These are phyloP conservation scores for Hygrophoropsis aurantiaca DNA, from an alignment of 768 basidiomycete genomes.

Conservation along the genomic window DNA sequence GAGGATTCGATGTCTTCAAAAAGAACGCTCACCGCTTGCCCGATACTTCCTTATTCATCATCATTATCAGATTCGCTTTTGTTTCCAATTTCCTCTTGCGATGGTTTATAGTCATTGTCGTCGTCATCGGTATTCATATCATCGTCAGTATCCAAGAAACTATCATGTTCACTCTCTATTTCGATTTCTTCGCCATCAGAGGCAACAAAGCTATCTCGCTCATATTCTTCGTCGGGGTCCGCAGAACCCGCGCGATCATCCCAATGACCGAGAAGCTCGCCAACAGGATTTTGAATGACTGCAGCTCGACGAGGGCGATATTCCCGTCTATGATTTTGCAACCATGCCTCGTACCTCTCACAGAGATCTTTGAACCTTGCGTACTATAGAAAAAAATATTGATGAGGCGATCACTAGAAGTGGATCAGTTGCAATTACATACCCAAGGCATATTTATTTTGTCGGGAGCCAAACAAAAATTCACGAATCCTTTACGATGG, in stretches of 20 bases:
- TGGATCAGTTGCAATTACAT: slow-evolving; percentile 27
- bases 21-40: not conserved
- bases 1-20: not conserved
- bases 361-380: not conserved
- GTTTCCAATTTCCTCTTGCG: not conserved
- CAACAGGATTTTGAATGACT: not conserved
- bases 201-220: slow-evolving; percentile 8
- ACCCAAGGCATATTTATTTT: not conserved
- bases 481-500: slow-evolving; percentile 2
- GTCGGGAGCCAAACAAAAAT: slow-evolving; percentile 10
- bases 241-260: not conserved
- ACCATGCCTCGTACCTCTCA: not conserved
- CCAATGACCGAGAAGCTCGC: not conserved
- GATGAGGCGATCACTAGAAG: slow-evolving; percentile 34
- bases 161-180: slow-evolving; percentile 11
- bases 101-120: not conserved
- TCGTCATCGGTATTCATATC: not conserved
- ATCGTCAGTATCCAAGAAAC: slow-evolving; percentile 13
- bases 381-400: slow-evolving; percentile 4
- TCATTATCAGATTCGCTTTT: not conserved
- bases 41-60: too few species aligned
- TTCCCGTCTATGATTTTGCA: not conserved
- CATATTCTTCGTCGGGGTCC: not conserved
- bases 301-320: not conserved
- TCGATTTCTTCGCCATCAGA: slow-evolving; percentile 39